Base-by-base conservation (phyloP, 2,329 filamentous ascomycete genomes). In the Trichoderma sp. region DNA sequence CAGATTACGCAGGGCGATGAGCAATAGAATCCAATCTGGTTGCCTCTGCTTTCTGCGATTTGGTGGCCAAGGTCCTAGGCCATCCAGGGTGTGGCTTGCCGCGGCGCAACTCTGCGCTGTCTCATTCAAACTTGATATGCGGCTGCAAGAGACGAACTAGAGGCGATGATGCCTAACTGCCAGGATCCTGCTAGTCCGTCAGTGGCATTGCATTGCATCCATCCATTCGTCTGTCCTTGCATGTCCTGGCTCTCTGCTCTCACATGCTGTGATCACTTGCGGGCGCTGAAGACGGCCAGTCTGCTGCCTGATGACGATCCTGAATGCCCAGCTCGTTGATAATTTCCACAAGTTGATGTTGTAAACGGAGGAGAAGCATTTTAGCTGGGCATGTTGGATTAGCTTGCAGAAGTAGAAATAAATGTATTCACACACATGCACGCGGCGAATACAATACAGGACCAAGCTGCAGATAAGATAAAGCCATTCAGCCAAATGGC, bases 1-100 rank as follows among this genome's bases (percentile, higher is more conserved):
- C 8, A 37, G 14, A 68, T 68, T 68, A 68, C 66, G 37, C 66
- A 63, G 58, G 33, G 35, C n/a, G n/a, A 68, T 68, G 66, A 68
- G 66, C 66, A 68, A 63, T 63, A 4, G 66, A 57, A 63, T 68
- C 29, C 24, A 19, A 14, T 13, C n/a, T 47, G 61, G 29, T 56
- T 40, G 10, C 61, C 37, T 33, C 29, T 58, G 37, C 49, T 35
- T 27, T 33, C 29, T 58, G 37, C 49, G 47, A 57, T 16, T 31
- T 24, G 55, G 57, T 55, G 47, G 33, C 43, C 65, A 27, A 61
- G 40, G n/a, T 24, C 40, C 52, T 55, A 58, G 21, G 35, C 65
- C 57, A 47, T 29, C 57, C 43, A 60, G 43, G 60, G 33, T 40
- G 43, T 68, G 66, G 58, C 66, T 16, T 67, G 63, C 63, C 27